These are phyloP conservation scores for Pyrenophora seminiperda DNA, from an alignment of 2,329 filamentous ascomycete genomes.

Conservation along the genomic window DNA sequence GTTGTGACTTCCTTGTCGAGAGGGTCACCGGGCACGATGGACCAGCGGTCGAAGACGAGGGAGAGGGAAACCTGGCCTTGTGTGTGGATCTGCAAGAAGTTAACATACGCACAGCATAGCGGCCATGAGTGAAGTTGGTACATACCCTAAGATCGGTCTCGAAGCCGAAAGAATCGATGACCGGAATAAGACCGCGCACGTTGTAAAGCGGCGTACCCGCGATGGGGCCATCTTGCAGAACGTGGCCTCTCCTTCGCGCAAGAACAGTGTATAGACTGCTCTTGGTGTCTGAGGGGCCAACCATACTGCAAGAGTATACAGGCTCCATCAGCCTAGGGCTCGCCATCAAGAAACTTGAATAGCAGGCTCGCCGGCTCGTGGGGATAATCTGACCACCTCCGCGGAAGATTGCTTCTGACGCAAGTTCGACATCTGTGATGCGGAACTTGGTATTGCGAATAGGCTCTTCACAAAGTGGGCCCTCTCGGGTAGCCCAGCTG, in stretches of 20 bases:
- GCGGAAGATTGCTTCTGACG: constrained; percentile 88
- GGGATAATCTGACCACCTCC: constrained; percentile 98
- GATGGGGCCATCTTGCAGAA: constrained; percentile 90
- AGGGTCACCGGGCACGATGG: constrained; percentile 92
- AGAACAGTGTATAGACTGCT: constrained; percentile 90
- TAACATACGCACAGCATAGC: neutral
- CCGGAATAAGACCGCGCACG: constrained; percentile 87
- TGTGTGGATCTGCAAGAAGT: constrained; percentile 71
- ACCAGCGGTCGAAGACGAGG: constrained; percentile 95
- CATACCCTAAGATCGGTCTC: constrained; percentile 82
- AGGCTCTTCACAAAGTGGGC: constrained; percentile 95
- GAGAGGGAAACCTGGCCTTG: constrained; percentile 90
- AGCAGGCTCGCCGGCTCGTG: constrained; percentile 88
- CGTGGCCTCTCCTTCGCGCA: constrained; percentile 85
- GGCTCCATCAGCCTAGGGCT: constrained; percentile 97
- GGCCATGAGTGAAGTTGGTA: constrained; percentile 19
- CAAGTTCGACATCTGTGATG: constrained; percentile 86
- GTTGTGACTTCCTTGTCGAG: constrained; percentile 84
- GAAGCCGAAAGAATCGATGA: constrained; percentile 97
- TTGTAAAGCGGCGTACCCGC: constrained; percentile 93
- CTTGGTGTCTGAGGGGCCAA: constrained; percentile 86
- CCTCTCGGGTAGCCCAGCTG: constrained; percentile 93
- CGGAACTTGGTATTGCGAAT: constrained; percentile 99
- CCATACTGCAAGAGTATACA: constrained; percentile 90
- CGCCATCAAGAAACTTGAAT: constrained; percentile 96